Percentiles rank a stretch among this genome's conserved stretches.
These are phyloP conservation scores for Naegleria gruberi DNA, from an alignment of 208 protist genomes.

Conservation along the genomic window DNA sequence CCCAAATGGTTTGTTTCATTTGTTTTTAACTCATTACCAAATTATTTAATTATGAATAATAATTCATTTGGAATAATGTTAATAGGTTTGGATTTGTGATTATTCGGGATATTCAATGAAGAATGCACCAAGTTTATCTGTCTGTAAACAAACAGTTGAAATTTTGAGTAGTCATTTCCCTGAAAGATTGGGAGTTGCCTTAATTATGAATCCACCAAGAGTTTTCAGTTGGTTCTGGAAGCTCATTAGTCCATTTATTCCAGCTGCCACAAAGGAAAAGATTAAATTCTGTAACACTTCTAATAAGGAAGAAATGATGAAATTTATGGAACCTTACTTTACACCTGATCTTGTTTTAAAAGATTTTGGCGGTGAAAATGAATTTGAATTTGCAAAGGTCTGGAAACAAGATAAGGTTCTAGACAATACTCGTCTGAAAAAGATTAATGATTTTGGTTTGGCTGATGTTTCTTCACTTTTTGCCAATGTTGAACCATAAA, in stretches of 20 bases:
- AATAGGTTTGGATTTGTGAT: neutral
- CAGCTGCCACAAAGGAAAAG: slow-evolving; percentile 62
- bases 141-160: neutral
- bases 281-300: slow-evolving; percentile 46
- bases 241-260: slow-evolving; percentile 55
- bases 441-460: no score
- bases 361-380: neutral
- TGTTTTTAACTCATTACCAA: no score
- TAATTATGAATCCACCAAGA: slow-evolving; percentile 62
- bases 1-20: neutral
- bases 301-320: neutral
- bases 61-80: no score
- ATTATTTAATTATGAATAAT: no score
- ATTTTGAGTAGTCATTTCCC: slow-evolving; percentile 66
- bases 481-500: no score
- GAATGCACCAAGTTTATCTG: neutral
- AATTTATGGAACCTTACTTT: neutral
- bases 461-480: no score
- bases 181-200: slow-evolving; percentile 66
- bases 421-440: neutral
- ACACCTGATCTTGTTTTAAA: neutral
- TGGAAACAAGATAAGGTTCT: neutral
- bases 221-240: slow-evolving; percentile 66
- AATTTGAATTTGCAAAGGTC: neutral
- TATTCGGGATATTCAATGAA: neutral